A percentile compares a stretch with the other conserved stretches of the same genome.
phyloP scores from a whole-genome alignment of 169 alveolate species.

The Plasmodium cynomolgi region DNA sequence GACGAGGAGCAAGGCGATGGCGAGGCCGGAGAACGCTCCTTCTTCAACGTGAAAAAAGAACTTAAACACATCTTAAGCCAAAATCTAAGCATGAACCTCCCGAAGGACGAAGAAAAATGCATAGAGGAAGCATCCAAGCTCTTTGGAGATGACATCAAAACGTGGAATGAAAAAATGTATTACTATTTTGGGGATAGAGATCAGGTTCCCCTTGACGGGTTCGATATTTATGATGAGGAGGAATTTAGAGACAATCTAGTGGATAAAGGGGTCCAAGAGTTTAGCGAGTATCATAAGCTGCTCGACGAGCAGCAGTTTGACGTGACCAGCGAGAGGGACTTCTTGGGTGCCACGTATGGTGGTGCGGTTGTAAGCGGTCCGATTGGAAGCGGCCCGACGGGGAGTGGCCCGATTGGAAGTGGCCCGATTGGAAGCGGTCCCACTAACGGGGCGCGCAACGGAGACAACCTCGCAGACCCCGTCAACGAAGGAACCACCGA shows the following conservation, averaged over 20 bases:
- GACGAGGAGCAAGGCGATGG: not conserved
- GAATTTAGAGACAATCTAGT: slow-evolving; percentile 20
- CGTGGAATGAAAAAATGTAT: slow-evolving; percentile 74
- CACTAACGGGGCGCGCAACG: not conserved
- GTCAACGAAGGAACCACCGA: not conserved
- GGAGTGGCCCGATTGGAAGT: not conserved
- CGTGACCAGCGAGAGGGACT: not conserved
- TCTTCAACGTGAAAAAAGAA: slow-evolving; percentile 28
- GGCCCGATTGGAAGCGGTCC: not conserved
- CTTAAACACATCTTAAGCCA: slow-evolving; percentile 34
- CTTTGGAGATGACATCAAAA: slow-evolving; percentile 65
- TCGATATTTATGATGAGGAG: slow-evolving; percentile 47
- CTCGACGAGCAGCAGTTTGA: slow-evolving; percentile 10
- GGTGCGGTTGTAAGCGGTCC: not conserved
- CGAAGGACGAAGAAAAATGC: slow-evolving; percentile 21
- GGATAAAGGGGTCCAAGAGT: not conserved
- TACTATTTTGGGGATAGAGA: slow-evolving; percentile 62
- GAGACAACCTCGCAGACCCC: not conserved
- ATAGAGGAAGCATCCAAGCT: slow-evolving; percentile 72
- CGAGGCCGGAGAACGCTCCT: not conserved
- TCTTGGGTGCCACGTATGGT: slow-evolving; percentile 32
- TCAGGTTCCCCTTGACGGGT: slow-evolving; percentile 19
- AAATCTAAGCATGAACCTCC: slow-evolving; percentile 34
- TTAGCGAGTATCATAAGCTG: slow-evolving; percentile 29
- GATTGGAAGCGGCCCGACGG: not conserved